Base-by-base conservation (phyloP, 2,329 filamentous ascomycete genomes). In the Pseudohalonectria lignicola region DNA sequence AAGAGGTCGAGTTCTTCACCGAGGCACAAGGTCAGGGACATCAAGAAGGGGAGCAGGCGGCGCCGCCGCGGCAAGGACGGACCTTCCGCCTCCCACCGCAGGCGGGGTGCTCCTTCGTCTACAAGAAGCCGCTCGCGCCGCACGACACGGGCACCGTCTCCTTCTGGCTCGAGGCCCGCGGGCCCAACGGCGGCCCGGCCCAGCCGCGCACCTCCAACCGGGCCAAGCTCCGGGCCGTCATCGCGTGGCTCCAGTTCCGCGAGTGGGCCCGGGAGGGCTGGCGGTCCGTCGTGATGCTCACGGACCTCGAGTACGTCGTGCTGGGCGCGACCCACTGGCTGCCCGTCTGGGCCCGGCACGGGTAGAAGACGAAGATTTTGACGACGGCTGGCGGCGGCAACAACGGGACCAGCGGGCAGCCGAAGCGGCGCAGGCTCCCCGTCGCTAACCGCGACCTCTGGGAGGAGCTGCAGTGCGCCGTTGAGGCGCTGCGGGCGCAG, bases 241-340 rank as follows among this genome's bases (percentile, higher is more conserved):
- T 68, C 28, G 62, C 57, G 7, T 67, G 61, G n/a, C 54, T 67
- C 8, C 49, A 57, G 35, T 63, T 60, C 44, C 54, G 59, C 3
- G 41, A 47, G 31, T 68, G 64, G 65, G 35, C 44, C 6, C 49
- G 46, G 13, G 63, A 68, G 43, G 59, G 57, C 9, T 63, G 57
- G 47, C 43, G 49, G 8, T 50, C 50, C 3, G 40, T 72, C n/a
- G 61, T 71, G 11, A 53, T 72, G 36, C 61, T 64, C 13, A 69
- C 63, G 0, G 64, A 72, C 39, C 64, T 63, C 1, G 55, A 61
- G 35, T 70, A 70, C 39, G 57, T 70, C 7, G 59, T 59, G 12
- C 43, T 55, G 7, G 63, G 66, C 10, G 52, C 61, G 3, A 66
- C 61, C 4, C 37, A 45, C 17, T 65, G 59, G 57, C 42, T 64